These are phyloP conservation scores for Pyrenula aspistea DNA, from an alignment of 495 filamentous ascomycete genomes.

Conservation along the genomic window DNA sequence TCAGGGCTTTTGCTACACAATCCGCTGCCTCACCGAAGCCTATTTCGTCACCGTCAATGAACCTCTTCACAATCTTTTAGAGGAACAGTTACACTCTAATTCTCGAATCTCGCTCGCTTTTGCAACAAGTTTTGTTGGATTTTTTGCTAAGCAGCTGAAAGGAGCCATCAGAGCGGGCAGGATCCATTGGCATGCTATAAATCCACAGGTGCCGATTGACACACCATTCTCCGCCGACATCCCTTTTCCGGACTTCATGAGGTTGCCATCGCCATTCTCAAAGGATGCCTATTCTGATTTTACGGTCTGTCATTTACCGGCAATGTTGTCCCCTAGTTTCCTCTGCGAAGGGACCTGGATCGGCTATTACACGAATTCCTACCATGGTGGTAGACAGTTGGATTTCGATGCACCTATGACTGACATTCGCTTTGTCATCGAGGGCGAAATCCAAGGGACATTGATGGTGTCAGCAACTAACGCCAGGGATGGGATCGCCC, in stretches of 20 bases:
- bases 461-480: background rate
- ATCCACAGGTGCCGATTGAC: no score
- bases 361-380: background rate
- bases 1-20: no score
- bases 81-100: background rate
- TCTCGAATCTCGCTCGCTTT: background rate
- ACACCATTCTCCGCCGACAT: no score
- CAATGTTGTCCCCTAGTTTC: background rate
- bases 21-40: no score
- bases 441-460: background rate
- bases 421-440: background rate
- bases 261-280: background rate
- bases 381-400: background rate
- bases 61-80: no score
- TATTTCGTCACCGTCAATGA: no score
- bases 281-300: background rate
- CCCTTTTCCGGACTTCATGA: background rate
- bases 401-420: background rate
- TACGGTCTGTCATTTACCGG: background rate
- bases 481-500: background rate
- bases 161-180: background rate
- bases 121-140: background rate
- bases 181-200: background rate
- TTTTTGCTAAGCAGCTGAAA: background rate
- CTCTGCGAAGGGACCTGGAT: background rate